Evolutionary conservation across 2,329 filamentous ascomycete species (phyloP).

Genomic region (Ascochyta fabae): DNA sequence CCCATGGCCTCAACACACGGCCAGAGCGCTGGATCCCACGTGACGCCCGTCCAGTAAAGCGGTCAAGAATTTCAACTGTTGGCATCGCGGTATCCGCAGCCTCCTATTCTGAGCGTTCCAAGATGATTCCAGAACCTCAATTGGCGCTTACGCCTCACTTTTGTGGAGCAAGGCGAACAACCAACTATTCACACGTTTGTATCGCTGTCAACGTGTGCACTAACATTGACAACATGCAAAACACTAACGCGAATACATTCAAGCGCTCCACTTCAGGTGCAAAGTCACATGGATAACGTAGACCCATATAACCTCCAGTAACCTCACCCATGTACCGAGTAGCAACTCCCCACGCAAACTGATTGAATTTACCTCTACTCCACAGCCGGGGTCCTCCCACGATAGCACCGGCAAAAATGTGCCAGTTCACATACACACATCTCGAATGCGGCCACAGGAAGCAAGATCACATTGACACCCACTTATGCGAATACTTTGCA

Average conservation of each 20-base stretch:
- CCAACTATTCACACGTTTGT: conserved; percentile 17
- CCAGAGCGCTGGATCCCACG: neutral
- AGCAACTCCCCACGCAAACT: neutral
- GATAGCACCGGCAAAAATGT: conserved; percentile 20
- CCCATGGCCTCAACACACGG: conserved; percentile 1
- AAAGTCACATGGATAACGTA: conserved; percentile 1
- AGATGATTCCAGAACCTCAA: neutral
- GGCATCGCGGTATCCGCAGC: conserved; percentile 14
- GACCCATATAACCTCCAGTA: neutral
- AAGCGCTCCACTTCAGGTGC: conserved; percentile 10
- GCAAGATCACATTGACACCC: conserved; percentile 27
- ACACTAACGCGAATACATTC: conserved; percentile 9
- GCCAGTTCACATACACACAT: conserved; percentile 28
- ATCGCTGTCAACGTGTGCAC: conserved; percentile 10
- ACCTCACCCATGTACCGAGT: neutral
- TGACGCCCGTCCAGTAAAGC: conserved; percentile 1
- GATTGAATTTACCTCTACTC: neutral
- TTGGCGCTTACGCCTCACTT: conserved; percentile 20
- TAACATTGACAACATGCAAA: conserved; percentile 11
- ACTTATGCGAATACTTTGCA: conserved; percentile 23
- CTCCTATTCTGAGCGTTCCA: conserved; percentile 3
- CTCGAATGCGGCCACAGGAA: conserved; percentile 30
- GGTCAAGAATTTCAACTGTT: conserved; percentile 9
- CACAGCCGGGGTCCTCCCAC: neutral
- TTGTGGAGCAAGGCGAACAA: conserved; percentile 19